phyloP scores from a whole-genome alignment of 139 green algal species.

The Pseudopediastrum boryanum region DNA sequence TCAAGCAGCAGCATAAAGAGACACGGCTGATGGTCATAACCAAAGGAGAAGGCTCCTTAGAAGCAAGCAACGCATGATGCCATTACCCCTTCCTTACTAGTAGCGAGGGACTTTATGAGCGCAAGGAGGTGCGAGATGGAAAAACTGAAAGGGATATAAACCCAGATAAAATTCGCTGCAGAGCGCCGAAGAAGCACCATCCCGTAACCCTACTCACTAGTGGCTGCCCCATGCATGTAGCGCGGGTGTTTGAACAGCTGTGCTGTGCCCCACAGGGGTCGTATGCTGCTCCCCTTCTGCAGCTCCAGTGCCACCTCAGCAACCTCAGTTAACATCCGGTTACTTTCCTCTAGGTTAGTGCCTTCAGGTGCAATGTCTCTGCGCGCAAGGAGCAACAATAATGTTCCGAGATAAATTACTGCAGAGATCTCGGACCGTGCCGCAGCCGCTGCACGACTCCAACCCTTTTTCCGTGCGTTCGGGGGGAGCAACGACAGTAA shows the following conservation, averaged over 20 bases:
- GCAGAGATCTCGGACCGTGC: too few relatives aligned
- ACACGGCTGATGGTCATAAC: too few relatives aligned
- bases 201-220: constrained; percentile 34
- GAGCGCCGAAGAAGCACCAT: neutral
- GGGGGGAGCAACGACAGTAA: too few relatives aligned
- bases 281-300: constrained; percentile 53
- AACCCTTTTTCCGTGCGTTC: too few relatives aligned
- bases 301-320: constrained; percentile 46
- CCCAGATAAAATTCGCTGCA: too few relatives aligned
- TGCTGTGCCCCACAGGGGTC: constrained; percentile 73
- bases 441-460: too few relatives aligned
- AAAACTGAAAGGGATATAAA: too few relatives aligned
- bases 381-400: neutral
- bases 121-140: too few relatives aligned
- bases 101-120: too few relatives aligned
- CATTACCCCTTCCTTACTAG: too few relatives aligned
- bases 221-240: constrained; percentile 77
- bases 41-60: neutral
- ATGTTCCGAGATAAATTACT: too few relatives aligned
- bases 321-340: constrained; percentile 48
- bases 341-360: constrained; percentile 47
- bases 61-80: neutral
- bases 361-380: constrained; percentile 70
- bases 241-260: constrained; percentile 81
- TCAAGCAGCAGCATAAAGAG: too few relatives aligned